Evolutionary conservation across 2,329 filamentous ascomycete species (phyloP), one percentile per base, ranked within the genome.

Genomic region (Alternaria burnsii): DNA sequence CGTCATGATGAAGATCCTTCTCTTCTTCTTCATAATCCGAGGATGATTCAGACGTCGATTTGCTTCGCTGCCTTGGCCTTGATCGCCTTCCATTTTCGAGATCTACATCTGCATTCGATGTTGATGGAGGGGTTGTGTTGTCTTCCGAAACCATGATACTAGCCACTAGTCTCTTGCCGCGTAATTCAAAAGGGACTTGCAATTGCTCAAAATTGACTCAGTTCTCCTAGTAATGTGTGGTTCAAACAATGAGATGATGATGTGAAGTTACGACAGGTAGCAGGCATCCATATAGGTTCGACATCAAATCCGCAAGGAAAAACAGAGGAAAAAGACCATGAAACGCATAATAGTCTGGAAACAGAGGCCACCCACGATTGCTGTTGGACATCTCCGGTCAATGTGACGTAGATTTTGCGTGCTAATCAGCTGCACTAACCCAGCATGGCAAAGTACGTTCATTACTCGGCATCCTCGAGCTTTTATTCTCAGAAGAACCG

Each of bases 1-100:
- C 72, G 44, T 75, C 71, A 16, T 69, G 52, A 6, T 71, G 44
- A 16, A 52, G 53, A 14, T 69, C 64, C 12, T 66, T 60, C 14
- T 62, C 55, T 36, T 55, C 47, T n/a, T 60, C 59, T n/a, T 63
- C 58, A 12, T 40, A 52, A 1, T 61, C 56, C n/a, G 60, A 61
- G 18, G 60, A 59, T 9, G 61, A 62, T 18, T 57, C 43, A 32
- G 60, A 58, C 12, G 53, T 61, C 16, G 62, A 63, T 18, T 53
- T 41, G 38, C 30, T 61, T 36, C 62, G 54, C 16, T 52, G 62
- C 43, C 59, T 62, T 41, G 55, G 43, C 38, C 61, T 55, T 16
- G 62, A 53, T 22, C 58, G 60, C 47, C 67, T 52, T 43, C 60
- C 59, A 9, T 52, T 55, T 47, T 68, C 63, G 2, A 68, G 36